A percentile compares a stretch with the other conserved stretches of the same genome.
These are phyloP conservation scores for Sporothrix curviconia DNA, from an alignment of 2,329 filamentous ascomycete genomes.

Conservation along the genomic window DNA sequence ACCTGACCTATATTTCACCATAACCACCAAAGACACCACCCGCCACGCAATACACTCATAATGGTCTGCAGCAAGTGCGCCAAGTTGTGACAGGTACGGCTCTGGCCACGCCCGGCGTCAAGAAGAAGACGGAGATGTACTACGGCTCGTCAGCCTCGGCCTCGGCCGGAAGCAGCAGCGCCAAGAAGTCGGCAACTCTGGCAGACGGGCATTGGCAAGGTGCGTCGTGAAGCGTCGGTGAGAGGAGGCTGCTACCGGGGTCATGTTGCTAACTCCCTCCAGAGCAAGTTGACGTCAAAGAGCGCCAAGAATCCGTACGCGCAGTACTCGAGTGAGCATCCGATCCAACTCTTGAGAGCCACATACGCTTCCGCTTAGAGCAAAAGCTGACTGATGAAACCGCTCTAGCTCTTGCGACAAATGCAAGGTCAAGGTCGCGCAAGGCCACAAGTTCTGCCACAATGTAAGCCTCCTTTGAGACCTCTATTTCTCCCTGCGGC, in stretches of 20 bases:
- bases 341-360: too few species aligned
- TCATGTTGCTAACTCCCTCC: background rate
- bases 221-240: slow-evolving; percentile 19
- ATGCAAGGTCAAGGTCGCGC: slow-evolving; percentile 58
- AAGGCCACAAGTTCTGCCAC: slow-evolving; percentile 55
- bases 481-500: too few species aligned
- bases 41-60: background rate
- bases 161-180: slow-evolving; percentile 30
- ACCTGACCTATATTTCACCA: too few species aligned
- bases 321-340: slow-evolving; percentile 48
- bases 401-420: slow-evolving; percentile 43
- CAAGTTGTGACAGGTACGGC: slow-evolving; percentile 53
- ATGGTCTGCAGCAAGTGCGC: slow-evolving; percentile 59
- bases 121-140: slow-evolving; percentile 62
- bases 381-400: too few species aligned
- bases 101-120: slow-evolving; percentile 58
- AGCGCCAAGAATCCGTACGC: slow-evolving; percentile 61
- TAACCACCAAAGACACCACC: too few species aligned
- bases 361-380: too few species aligned
- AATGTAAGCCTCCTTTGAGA: slow-evolving; percentile 12
- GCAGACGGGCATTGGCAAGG: slow-evolving; percentile 54
- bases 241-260: background rate
- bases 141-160: slow-evolving; percentile 49
- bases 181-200: slow-evolving; percentile 47
- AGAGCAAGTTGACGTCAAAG: slow-evolving; percentile 60